phyloP scores from a whole-genome alignment of 257 asterid species.

The Solanum paucissectum region DNA sequence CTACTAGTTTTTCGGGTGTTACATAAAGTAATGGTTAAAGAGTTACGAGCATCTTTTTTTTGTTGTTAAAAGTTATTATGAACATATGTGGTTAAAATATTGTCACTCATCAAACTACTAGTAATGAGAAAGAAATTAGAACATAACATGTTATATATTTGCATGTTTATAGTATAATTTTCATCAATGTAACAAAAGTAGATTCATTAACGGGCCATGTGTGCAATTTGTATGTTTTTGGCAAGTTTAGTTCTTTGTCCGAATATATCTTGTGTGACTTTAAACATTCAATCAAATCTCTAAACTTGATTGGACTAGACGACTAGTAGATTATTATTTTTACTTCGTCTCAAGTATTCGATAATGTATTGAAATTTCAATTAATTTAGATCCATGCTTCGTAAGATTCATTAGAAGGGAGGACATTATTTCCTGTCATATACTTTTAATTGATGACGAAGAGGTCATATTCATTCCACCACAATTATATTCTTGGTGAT shows the following conservation, averaged over 20 bases:
- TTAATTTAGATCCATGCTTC: rapidly evolving
- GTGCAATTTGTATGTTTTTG: not conserved
- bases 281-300: not conserved
- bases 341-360: not conserved
- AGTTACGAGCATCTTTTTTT: not conserved
- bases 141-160: not conserved
- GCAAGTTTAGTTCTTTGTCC: not conserved
- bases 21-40: not conserved
- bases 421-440: not conserved
- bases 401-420: not conserved
- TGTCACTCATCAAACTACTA: not conserved
- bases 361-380: not conserved
- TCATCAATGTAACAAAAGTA: not conserved
- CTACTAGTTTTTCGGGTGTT: no score
- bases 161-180: not conserved
- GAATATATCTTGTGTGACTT: not conserved
- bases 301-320: not conserved
- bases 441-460: not conserved
- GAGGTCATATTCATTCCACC: not conserved
- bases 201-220: not conserved
- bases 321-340: not conserved
- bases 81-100: not conserved
- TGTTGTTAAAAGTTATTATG: not conserved
- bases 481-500: not conserved
- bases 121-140: not conserved